Evolutionary conservation across 257 asterid genomes (phyloP).

Genomic region (Petunia axillaris): DNA sequence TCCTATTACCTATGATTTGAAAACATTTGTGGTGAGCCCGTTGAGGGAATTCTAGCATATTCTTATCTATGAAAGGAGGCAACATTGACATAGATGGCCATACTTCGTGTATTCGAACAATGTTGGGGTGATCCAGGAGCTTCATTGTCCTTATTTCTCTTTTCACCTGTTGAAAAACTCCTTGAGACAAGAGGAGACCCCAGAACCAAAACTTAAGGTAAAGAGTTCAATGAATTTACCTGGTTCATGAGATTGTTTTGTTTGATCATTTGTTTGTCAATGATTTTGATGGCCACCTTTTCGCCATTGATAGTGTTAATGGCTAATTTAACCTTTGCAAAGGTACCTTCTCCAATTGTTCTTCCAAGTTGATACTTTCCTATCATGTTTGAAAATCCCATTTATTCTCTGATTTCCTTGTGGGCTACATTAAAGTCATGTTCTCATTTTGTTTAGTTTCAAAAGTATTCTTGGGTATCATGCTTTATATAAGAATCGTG

Average conservation of each 20-base stretch:
- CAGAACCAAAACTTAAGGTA: not conserved
- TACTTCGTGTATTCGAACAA: conserved; percentile 38
- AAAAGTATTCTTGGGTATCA: not conserved
- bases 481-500: too few species aligned
- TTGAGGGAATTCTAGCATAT: not conserved
- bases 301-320: conserved; percentile 31
- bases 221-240: conserved; percentile 19
- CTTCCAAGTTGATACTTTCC: conserved; percentile 36
- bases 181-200: not conserved
- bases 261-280: conserved; percentile 31
- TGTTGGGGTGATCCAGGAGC: conserved; percentile 34
- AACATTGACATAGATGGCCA: not conserved
- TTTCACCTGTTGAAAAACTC: conserved; percentile 19
- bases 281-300: conserved; percentile 38
- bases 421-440: not conserved
- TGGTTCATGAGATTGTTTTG: conserved; percentile 34
- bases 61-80: not conserved
- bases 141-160: conserved; percentile 39
- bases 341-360: conserved; percentile 43
- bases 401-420: not conserved
- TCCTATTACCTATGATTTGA: conserved; percentile 35
- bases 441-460: not conserved
- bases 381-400: conserved; percentile 33
- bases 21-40: not conserved
- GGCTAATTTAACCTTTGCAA: conserved; percentile 41